These are phyloP conservation scores for Hortiboletus campestris DNA, from an alignment of 768 basidiomycete species.

Conservation along the genomic window DNA sequence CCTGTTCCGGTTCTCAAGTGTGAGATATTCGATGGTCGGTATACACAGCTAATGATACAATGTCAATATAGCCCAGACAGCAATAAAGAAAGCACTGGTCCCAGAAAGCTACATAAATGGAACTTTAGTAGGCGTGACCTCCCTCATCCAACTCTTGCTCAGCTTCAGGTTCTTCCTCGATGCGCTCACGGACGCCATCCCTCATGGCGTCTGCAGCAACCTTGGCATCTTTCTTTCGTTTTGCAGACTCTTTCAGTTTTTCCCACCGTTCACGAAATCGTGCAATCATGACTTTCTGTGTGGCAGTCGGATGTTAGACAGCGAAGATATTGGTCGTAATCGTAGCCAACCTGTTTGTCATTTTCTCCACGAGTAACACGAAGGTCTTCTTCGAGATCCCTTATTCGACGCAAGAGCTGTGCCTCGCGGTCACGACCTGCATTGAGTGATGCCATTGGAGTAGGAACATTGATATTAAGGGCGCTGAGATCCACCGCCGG, in stretches of 20 bases:
- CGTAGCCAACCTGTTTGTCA: constrained; percentile 69
- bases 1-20: not conserved
- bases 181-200: constrained; percentile 57
- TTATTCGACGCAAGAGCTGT: constrained; percentile 46
- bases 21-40: not conserved
- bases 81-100: constrained; percentile 4
- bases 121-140: not conserved
- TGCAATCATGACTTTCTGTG: constrained; percentile 76
- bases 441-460: constrained; percentile 49
- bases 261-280: constrained; percentile 88
- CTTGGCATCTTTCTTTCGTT: constrained; percentile 78
- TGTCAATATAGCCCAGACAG: constrained; percentile 2
- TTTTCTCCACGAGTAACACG: constrained; percentile 64
- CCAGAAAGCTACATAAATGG: not conserved
- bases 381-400: constrained; percentile 81
- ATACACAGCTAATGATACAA: constrained; percentile 15
- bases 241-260: constrained; percentile 84
- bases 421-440: constrained; percentile 58
- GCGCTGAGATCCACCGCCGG: constrained; percentile 50
- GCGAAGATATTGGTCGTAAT: not conserved
- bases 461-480: constrained; percentile 54
- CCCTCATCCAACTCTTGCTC: constrained; percentile 57
- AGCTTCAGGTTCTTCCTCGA: constrained; percentile 62
- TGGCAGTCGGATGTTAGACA: constrained; percentile 15
- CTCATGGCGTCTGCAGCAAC: constrained; percentile 47